Conservation (phyloP, 805 yeast species). For the Hanseniaspora occidentalis region DNA sequence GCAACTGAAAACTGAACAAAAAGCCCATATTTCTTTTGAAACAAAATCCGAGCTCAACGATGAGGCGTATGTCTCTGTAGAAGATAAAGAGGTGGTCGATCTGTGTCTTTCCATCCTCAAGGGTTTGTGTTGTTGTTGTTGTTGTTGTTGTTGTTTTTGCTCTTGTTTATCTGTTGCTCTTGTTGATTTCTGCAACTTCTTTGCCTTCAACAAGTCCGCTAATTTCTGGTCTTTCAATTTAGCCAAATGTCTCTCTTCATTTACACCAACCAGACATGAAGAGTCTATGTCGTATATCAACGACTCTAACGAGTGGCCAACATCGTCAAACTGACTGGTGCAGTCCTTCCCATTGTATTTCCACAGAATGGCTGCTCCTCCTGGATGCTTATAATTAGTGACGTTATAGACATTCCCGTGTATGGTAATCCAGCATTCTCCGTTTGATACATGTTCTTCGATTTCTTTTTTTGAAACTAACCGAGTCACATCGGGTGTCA, state of each 20-base stretch:
- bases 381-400: conserved; percentile 16
- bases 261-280: conserved; percentile 37
- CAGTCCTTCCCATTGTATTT: conserved; percentile 18
- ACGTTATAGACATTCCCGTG: conserved; percentile 16
- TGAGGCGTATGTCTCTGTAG: neutral
- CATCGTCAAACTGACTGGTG: conserved; percentile 16
- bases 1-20: too few species aligned
- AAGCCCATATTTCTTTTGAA: too few species aligned
- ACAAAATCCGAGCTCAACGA: too few species aligned
- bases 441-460: conserved; percentile 10
- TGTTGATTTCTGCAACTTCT: neutral
- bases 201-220: neutral
- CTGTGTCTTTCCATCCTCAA: neutral
- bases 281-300: conserved; percentile 32
- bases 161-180: neutral
- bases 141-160: too few species aligned
- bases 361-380: conserved; percentile 15
- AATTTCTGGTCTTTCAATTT: neutral
- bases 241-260: conserved; percentile 23
- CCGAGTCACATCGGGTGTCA: neutral
- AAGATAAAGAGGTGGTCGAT: neutral
- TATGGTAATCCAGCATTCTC: conserved; percentile 17
- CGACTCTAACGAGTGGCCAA: conserved; percentile 23
- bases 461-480: conserved; percentile 1
- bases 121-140: too few species aligned